Conservation (phyloP, 2,329 filamentous ascomycete genomes). For the Didymella lethalis region DNA sequence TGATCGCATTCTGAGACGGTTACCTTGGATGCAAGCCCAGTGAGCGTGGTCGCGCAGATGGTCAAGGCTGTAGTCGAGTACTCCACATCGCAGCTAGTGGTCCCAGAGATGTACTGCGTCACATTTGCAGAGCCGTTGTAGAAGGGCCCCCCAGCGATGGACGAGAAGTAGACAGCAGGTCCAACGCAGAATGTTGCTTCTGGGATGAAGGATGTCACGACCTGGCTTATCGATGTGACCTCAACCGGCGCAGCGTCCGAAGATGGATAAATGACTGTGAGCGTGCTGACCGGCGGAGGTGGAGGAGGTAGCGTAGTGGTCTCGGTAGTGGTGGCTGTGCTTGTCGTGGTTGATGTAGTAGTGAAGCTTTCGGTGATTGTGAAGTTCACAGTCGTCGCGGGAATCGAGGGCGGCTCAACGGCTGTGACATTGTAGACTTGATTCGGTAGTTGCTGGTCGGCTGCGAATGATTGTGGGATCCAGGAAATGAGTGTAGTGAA, state of each 20-base stretch:
- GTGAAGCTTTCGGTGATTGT: conserved; percentile 37
- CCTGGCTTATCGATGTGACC: conserved; percentile 54
- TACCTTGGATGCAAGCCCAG: conserved; percentile 51
- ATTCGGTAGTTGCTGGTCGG: conserved; percentile 10
- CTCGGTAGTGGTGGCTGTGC: conserved; percentile 7
- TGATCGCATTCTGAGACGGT: conserved; percentile 55
- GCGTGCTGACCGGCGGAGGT: conserved; percentile 25
- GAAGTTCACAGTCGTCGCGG: conserved; percentile 5
- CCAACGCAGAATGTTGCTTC: conserved; percentile 54
- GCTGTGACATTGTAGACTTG: conserved; percentile 17
- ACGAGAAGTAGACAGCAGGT: conserved; percentile 47
- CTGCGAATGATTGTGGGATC: conserved; percentile 13
- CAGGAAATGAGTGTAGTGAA: conserved; percentile 13
- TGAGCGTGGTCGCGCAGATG: conserved; percentile 56
- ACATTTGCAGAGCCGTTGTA: conserved; percentile 48
- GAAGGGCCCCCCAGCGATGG: conserved; percentile 48
- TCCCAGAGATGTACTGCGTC: conserved; percentile 29
- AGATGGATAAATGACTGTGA: conserved; percentile 53
- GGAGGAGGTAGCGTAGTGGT: conserved; percentile 12
- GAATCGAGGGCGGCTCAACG: conserved; percentile 1
- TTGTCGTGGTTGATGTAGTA: conserved; percentile 27
- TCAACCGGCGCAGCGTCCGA: conserved; percentile 53
- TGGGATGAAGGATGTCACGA: conserved; percentile 54
- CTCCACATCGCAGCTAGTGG: conserved; percentile 51
- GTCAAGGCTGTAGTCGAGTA: conserved; percentile 53